Evolutionary conservation across 345 rosid species (phyloP), one percentile per base, ranked within the genome.

Genomic region (Schrenkiella parvula): DNA sequence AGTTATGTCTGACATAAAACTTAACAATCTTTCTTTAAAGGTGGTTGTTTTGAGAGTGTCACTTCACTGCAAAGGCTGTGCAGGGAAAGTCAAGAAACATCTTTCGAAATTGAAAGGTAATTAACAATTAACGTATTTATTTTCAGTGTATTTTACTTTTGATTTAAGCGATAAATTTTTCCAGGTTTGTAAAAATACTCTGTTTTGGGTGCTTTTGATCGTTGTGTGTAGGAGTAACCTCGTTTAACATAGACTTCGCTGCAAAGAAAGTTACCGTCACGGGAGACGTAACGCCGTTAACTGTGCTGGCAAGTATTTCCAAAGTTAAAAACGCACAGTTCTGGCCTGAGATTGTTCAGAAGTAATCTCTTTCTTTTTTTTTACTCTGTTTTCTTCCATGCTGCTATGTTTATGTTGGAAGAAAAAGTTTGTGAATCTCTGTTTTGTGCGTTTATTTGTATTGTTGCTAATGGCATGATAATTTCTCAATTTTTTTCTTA

Each of bases 31-130:
- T 55, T 59, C 3, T 69, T 26, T 15, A 25, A 81, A 92, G 98
- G 96, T 92, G 50, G 98, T 92, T 62, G 96, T 85, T 46, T 73
- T 92, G 82, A 86, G 90, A 80, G 98, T 93, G 73, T 93, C 98
- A 63, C 76, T 93, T 51, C 97, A 93, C 79, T 90, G 98, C 82
- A 90, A 78, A 87, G 98, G 93, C 37, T 93, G 97, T 71, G 97
- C 85, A 71, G 89, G 92, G 50, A 90, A 90, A 90, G 80, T 90
- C 18, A 87, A 87, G 80, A 93, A 93, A 76, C 98, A 93, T 86
- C 79, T 90, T 42, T 92, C 98, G 21, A 90, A 82, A 85, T 79
- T 93, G 87, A 82, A 89, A 84, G 98, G 98, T 90, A 76, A 35
- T 8, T 43, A 42, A 10, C 8, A 29, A 26, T 1, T 2, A 58